Evolutionary conservation across 208 protist species (phyloP).

Genomic region (Herpetomonas tarakana): DNA sequence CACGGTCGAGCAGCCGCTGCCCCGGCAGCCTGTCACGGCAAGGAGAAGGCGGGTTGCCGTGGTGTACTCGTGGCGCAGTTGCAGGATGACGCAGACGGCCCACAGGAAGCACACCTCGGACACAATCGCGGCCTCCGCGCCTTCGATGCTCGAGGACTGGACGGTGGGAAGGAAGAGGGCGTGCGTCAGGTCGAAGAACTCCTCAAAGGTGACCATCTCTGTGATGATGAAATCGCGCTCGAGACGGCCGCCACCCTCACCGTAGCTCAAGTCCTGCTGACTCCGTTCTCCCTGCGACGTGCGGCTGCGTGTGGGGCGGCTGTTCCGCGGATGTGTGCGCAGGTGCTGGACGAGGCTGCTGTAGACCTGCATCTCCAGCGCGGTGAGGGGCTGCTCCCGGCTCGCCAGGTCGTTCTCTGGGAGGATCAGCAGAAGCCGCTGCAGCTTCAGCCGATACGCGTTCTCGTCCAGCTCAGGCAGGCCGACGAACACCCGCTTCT

Average conservation of each 20-base stretch:
- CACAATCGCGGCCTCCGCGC: neutral
- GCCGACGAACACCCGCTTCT: too few relatives aligned
- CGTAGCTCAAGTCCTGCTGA: too few relatives aligned
- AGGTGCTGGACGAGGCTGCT: constrained; percentile 21
- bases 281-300: too few relatives aligned
- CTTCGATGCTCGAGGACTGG: constrained; percentile 3
- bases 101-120: constrained; percentile 29
- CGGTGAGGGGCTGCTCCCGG: constrained; percentile 17
- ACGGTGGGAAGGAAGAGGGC: constrained; percentile 19
- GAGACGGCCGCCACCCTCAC: too few relatives aligned
- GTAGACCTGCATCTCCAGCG: constrained; percentile 46
- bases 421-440: constrained; percentile 14
- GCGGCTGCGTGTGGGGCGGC: too few relatives aligned
- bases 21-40: constrained; percentile 21
- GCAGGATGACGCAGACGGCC: constrained; percentile 40
- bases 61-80: constrained; percentile 44
- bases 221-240: too few relatives aligned
- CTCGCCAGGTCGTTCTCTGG: neutral
- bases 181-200: constrained; percentile 31
- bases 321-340: too few relatives aligned
- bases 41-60: constrained; percentile 11
- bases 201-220: constrained; percentile 21
- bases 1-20: constrained; percentile 30
- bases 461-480: too few relatives aligned
- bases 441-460: constrained; percentile 9